A percentile compares a stretch with the other conserved stretches of the same genome.
Evolutionary conservation across 2,329 filamentous ascomycete genomes (phyloP).

Genomic region (Sporothrix brunneoviolacea): DNA sequence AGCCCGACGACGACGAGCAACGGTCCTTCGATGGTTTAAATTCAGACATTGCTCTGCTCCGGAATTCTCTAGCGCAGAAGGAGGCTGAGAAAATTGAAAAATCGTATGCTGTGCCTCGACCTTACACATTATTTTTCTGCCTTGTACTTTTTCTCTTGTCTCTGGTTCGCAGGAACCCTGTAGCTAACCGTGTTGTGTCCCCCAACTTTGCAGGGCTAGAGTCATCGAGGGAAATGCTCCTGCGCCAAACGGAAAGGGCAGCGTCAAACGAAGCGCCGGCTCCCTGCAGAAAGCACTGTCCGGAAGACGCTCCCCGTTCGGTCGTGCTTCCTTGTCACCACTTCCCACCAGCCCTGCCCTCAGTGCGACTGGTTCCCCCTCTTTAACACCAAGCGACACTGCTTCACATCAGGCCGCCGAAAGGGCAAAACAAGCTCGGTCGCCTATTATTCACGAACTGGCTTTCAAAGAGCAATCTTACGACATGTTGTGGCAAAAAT

Average conservation of each 20-base stretch:
- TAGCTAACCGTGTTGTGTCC: slow-evolving; percentile 14
- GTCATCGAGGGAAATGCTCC: slow-evolving; percentile 27
- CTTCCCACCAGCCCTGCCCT: slow-evolving; percentile 51
- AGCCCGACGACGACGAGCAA: slow-evolving; percentile 17
- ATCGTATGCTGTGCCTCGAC: slow-evolving; percentile 29
- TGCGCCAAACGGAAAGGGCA: slow-evolving; percentile 17
- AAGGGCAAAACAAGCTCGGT: slow-evolving; percentile 34
- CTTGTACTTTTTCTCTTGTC: not conserved
- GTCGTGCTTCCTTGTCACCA: slow-evolving; percentile 21
- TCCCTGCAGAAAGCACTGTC: slow-evolving; percentile 19
- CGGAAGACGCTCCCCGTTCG: slow-evolving; percentile 17
- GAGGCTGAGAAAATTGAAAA: slow-evolving; percentile 40
- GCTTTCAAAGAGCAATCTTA: slow-evolving; percentile 47
- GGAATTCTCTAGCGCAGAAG: slow-evolving; percentile 36
- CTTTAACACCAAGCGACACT: slow-evolving; percentile 41
- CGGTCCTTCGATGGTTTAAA: slow-evolving; percentile 34
- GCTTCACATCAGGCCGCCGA: slow-evolving; percentile 49
- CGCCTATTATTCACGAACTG: slow-evolving; percentile 53
- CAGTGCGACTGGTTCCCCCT: slow-evolving; percentile 48
- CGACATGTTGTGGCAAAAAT: slow-evolving; percentile 43
- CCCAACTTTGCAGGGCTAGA: slow-evolving; percentile 30
- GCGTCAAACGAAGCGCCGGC: slow-evolving; percentile 18
- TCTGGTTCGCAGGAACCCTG: slow-evolving; percentile 12
- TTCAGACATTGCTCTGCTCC: slow-evolving; percentile 44
- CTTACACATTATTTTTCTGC: not conserved